phyloP scores from a whole-genome alignment of 495 filamentous ascomycete species.

The Daldinia decipiens region DNA sequence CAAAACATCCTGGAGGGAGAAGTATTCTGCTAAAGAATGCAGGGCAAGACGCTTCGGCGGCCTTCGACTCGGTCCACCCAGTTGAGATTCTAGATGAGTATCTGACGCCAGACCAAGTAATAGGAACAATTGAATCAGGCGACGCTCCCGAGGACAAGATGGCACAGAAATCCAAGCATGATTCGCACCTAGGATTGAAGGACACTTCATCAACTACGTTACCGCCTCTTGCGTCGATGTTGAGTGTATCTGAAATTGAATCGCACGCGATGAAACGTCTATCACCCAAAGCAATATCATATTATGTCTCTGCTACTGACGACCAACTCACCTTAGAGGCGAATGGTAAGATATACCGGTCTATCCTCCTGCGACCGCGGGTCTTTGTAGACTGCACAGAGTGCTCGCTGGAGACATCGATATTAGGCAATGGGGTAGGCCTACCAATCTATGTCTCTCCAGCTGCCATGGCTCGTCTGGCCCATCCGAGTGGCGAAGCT shows the following conservation, averaged over 20 bases:
- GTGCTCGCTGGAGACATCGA: conserved; percentile 70
- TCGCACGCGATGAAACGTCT: conserved; percentile 71
- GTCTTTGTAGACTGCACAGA: conserved; percentile 78
- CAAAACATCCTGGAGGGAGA: conserved; percentile 78
- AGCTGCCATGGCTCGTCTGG: conserved; percentile 81
- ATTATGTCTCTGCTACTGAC: conserved; percentile 83
- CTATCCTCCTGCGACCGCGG: conserved; percentile 77
- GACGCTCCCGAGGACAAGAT: conserved; percentile 44
- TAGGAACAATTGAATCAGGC: conserved; percentile 20
- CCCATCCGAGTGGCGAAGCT: conserved; percentile 76
- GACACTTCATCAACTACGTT: conserved; percentile 48
- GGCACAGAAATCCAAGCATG: conserved; percentile 66
- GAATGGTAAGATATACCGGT: conserved; percentile 76
- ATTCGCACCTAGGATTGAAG: conserved; percentile 63
- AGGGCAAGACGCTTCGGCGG: conserved; percentile 79
- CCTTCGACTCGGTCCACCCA: conserved; percentile 84
- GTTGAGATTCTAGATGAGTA: conserved; percentile 78
- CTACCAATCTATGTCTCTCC: conserved; percentile 78
- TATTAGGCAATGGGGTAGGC: conserved; percentile 69
- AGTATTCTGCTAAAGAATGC: conserved; percentile 79
- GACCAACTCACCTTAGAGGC: conserved; percentile 74
- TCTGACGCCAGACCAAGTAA: conserved; percentile 65
- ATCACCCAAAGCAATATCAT: conserved; percentile 79
- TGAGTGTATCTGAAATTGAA: conserved; percentile 69
- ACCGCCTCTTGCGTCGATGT: conserved; percentile 68